Conservation (phyloP, 345 rosid genomes). For the Toxicodendron radicans region DNA sequence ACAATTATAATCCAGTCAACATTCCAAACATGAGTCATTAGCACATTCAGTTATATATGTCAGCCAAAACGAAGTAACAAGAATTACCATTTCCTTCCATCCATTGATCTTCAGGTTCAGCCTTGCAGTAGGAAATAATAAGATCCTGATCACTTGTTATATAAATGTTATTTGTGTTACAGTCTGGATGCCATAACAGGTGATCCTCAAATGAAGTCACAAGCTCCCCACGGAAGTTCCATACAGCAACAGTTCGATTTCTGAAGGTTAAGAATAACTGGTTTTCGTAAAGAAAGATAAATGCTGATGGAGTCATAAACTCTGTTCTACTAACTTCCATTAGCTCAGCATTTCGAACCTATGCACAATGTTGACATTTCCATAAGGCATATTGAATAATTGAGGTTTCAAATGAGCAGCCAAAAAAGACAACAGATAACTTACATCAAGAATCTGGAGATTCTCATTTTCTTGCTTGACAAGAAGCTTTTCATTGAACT, state of each 20-base stretch:
- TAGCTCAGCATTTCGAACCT: conserved; percentile 81
- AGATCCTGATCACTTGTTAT: conserved; percentile 98
- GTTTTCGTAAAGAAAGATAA: conserved; percentile 90
- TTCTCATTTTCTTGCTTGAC: conserved; percentile 98
- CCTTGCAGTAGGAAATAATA: conserved; percentile 96
- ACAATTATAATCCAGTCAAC: neutral
- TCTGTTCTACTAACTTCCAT: conserved; percentile 79
- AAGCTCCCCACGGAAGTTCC: conserved; percentile 96
- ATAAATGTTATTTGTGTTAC: conserved; percentile 93
- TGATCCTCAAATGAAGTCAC: conserved; percentile 99
- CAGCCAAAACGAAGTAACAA: conserved; percentile 11
- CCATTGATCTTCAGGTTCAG: conserved; percentile 87
- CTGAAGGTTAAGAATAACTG: conserved; percentile 93
- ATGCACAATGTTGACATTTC: conserved; percentile 12
- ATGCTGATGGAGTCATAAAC: conserved; percentile 96
- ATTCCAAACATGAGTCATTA: neutral
- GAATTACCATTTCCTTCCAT: conserved; percentile 79
- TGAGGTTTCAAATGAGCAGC: conserved; percentile 1
- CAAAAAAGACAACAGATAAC: conserved; percentile 21
- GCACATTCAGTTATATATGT: neutral
- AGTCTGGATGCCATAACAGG: conserved; percentile 93
- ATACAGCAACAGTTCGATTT: conserved; percentile 81
- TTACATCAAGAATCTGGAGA: conserved; percentile 95
- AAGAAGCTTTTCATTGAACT: conserved; percentile 97
- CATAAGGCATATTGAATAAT: neutral